Base-by-base conservation (phyloP, 345 rosid species). In the Eucalyptus urophylla region DNA sequence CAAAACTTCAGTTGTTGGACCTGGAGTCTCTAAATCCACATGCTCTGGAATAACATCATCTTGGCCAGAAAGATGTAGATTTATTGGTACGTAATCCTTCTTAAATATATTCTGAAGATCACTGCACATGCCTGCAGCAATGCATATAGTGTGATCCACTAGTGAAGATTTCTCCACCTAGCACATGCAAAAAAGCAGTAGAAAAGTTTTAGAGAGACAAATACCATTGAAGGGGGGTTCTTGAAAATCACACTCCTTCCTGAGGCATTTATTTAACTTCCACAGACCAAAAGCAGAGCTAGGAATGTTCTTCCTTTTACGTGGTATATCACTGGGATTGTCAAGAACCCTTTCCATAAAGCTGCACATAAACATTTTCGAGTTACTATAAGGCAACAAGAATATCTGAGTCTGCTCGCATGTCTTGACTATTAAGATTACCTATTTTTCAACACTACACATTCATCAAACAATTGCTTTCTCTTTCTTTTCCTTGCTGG, bases 171-270 rank as follows among this genome's bases (percentile, higher is more conserved):
- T 37, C 83, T 25, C 51, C 69, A 72, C 86, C 89, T 67, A 88
- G 88, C 29, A 69, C 69, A 86, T 67, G 62, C 86, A 87, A 92
- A 72, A 16, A 86, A 89, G 54, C 86, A 90, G 14, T 50, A 89
- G 49, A 37, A 85, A 47, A 44, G 29, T 8, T 88, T 31, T 62
- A 80, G 53, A 47, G 83, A 92, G 86, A 76, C 44, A 17, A 33
- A 67, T 87, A 95, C 99, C 99, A 76, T 97, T 93, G 49, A 95
- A 4, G 80, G 88, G 90, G 88, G 99, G 95, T 83, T 96, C 95
- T 43, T 87, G 33, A 89, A 97, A 93, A 65, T 90, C 45, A 60
- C 89, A 92, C 72, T 96, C 98, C 89, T 93, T 96, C 92, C 93
- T 92, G 86, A 89, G 89, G 86, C 72, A 69, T 87, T 92, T 94